Conservation (phyloP, 768 basidiomycete species). For the Lanmaoa pseudosensibilis region DNA sequence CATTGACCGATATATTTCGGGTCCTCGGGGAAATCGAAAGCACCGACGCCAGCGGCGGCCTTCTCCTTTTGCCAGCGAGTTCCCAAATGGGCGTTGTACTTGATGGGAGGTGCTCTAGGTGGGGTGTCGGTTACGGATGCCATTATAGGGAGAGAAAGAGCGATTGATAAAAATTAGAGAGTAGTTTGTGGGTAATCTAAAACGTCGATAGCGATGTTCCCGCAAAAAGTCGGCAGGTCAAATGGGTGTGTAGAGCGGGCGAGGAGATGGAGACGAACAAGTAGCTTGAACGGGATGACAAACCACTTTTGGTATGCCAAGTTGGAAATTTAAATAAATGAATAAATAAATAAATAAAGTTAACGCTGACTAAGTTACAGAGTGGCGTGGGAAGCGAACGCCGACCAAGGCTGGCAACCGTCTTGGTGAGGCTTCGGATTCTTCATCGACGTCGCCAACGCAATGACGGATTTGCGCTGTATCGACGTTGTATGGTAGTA, state of each 20-base stretch:
- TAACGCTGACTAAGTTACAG: background rate
- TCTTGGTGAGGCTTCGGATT: background rate
- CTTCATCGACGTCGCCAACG: background rate
- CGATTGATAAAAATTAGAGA: too few species aligned
- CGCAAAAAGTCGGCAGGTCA: background rate
- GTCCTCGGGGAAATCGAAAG: slow-evolving; percentile 82
- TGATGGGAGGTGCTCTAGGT: slow-evolving; percentile 69
- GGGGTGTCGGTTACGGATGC: slow-evolving; percentile 47
- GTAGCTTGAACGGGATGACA: background rate
- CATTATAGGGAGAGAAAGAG: slow-evolving; percentile 16
- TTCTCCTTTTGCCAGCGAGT: slow-evolving; percentile 90
- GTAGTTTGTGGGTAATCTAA: slow-evolving; percentile 16
- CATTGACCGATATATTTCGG: slow-evolving; percentile 88
- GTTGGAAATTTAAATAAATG: background rate
- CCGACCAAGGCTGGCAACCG: too few species aligned
- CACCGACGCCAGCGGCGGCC: slow-evolving; percentile 70
- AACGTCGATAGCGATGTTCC: slow-evolving; percentile 15
- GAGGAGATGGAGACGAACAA: slow-evolving; percentile 9
- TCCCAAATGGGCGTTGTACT: slow-evolving; percentile 67
- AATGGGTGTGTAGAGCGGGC: slow-evolving; percentile 1
- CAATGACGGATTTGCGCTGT: slow-evolving; percentile 7
- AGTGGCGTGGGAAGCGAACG: too few species aligned
- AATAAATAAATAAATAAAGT: too few species aligned
- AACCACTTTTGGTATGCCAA: background rate
- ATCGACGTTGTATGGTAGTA: background rate